phyloP scores from a whole-genome alignment of 148 eudicot species.

The Chenopodium quinoa region DNA sequence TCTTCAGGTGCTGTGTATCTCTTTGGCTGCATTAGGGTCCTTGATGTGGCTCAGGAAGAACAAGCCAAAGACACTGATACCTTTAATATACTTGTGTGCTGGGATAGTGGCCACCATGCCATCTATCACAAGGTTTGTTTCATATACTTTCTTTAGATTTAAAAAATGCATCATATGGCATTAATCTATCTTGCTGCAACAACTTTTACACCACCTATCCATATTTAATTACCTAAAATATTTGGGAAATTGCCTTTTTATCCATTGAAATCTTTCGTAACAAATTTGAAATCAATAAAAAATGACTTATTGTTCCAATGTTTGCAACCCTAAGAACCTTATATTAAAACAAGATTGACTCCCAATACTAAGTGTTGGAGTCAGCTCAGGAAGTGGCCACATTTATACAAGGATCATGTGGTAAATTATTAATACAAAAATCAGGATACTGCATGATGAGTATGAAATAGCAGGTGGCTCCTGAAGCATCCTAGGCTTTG shows the following conservation, averaged over 20 bases:
- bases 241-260: not conserved
- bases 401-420: too few relatives aligned
- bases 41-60: slow-evolving; percentile 98
- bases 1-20: slow-evolving; percentile 71
- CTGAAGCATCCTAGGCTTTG: not conserved
- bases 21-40: slow-evolving; percentile 94
- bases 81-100: slow-evolving; percentile 85
- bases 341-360: not conserved
- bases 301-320: not conserved
- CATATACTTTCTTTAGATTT: not conserved
- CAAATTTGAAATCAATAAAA: not conserved
- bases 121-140: slow-evolving; percentile 75
- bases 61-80: slow-evolving; percentile 86
- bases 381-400: not conserved
- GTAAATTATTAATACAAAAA: not conserved
- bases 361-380: not conserved
- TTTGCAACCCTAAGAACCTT: not conserved
- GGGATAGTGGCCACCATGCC: slow-evolving; percentile 96
- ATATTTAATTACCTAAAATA: not conserved
- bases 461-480: not conserved
- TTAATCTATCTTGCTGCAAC: not conserved
- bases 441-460: not conserved
- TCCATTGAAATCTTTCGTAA: not conserved
- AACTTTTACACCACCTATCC: not conserved
- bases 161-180: not conserved